Evolutionary conservation across 73 alveolate genomes (phyloP).

Genomic region (Paramecium tetraurelia): DNA sequence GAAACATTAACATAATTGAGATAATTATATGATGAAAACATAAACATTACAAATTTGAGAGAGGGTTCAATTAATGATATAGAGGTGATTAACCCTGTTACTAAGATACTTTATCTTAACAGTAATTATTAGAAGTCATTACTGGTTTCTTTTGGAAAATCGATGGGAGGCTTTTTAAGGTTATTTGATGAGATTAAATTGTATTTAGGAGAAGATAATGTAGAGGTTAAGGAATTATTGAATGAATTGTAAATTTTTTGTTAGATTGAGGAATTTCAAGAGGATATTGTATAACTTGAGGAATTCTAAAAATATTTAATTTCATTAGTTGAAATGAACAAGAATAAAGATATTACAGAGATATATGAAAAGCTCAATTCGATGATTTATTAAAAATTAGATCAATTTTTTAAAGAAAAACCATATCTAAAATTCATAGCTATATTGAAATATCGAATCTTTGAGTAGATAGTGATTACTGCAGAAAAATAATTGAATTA

Average conservation of each 20-base stretch:
- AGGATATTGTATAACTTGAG: neutral
- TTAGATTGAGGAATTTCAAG: neutral
- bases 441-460: neutral
- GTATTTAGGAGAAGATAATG: neutral
- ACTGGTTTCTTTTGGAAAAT: neutral
- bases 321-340: neutral
- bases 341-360: neutral
- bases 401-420: neutral
- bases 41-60: neutral
- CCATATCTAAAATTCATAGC: neutral
- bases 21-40: neutral
- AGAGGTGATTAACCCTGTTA: neutral
- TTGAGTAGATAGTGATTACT: neutral
- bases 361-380: neutral
- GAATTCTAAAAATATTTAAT: neutral
- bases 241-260: neutral
- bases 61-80: neutral
- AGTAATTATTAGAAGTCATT: neutral
- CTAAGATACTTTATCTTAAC: neutral
- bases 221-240: neutral
- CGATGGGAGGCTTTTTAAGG: neutral
- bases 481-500: neutral
- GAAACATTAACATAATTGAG: neutral
- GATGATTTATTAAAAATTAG: neutral
- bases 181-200: neutral